Evolutionary conservation across 1,139 yeast species (phyloP).

Genomic region (Scheffersomyces titani): DNA sequence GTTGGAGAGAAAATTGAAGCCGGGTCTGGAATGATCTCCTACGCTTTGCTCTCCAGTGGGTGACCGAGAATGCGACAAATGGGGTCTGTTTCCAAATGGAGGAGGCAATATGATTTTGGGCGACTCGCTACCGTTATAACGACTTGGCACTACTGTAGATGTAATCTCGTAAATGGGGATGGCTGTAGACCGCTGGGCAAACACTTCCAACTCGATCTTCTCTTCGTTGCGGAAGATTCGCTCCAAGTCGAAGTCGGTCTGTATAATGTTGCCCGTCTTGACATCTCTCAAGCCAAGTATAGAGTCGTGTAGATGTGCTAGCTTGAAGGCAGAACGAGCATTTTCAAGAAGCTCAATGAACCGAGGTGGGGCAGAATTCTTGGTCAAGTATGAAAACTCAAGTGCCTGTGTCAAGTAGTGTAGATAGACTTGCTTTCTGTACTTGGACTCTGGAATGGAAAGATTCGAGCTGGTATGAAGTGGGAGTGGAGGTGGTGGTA

Average conservation of each 20-base stretch:
- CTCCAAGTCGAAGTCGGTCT: slow-evolving; percentile 38
- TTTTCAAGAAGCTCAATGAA: slow-evolving; percentile 67
- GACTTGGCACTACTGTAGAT: slow-evolving; percentile 29
- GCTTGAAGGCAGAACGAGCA: slow-evolving; percentile 65
- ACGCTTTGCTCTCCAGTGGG: not conserved
- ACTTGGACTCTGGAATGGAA: not conserved
- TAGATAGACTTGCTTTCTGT: slow-evolving; percentile 29
- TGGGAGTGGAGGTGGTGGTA: slow-evolving; percentile 4
- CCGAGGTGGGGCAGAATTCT: slow-evolving; percentile 68
- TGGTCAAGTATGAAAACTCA: slow-evolving; percentile 61
- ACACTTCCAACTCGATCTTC: slow-evolving; percentile 37
- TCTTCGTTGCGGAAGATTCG: slow-evolving; percentile 29
- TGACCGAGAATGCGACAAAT: slow-evolving; percentile 7
- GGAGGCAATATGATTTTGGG: slow-evolving; percentile 33
- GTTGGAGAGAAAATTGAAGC: slow-evolving; percentile 26
- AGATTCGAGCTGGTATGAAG: not conserved
- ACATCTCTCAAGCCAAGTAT: slow-evolving; percentile 13
- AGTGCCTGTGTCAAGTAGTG: slow-evolving; percentile 45
- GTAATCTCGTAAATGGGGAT: slow-evolving; percentile 40
- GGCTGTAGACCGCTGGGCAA: slow-evolving; percentile 31
- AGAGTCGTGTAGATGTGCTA: slow-evolving; percentile 8
- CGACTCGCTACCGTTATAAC: slow-evolving; percentile 12
- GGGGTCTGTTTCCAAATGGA: slow-evolving; percentile 22
- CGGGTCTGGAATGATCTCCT: slow-evolving; percentile 1
- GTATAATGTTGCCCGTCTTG: slow-evolving; percentile 23